Conservation (phyloP, 169 alveolate species). For the Cyclospora cayetanensis region DNA sequence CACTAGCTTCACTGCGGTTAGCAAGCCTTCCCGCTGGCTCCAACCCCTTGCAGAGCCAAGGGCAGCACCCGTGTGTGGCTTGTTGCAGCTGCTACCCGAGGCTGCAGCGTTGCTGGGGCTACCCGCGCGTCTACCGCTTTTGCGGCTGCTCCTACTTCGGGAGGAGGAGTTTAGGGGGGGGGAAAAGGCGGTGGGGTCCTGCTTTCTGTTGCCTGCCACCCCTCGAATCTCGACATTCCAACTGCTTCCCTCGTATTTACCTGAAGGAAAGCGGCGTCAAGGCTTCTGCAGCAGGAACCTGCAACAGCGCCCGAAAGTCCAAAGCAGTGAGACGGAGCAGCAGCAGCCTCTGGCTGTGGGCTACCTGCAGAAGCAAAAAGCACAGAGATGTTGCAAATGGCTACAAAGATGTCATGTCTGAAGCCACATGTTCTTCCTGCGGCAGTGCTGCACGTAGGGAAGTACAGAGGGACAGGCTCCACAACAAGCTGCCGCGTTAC, state of each 20-base stretch:
- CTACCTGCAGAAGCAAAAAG: slow-evolving; percentile 48
- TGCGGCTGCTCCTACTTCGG: not conserved
- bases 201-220: not conserved
- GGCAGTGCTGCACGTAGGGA: too few relatives aligned
- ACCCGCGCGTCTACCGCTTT: not conserved
- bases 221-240: not conserved
- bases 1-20: not conserved
- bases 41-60: not conserved
- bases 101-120: not conserved
- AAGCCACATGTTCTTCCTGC: too few relatives aligned
- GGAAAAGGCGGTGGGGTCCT: not conserved
- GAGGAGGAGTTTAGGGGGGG: not conserved
- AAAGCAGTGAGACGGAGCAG: slow-evolving; percentile 58
- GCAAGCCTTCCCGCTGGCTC: not conserved
- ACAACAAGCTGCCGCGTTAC: too few relatives aligned
- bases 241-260: not conserved
- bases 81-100: not conserved
- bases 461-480: too few relatives aligned
- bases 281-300: not conserved
- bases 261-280: slow-evolving; percentile 33
- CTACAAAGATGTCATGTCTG: too few relatives aligned
- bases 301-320: slow-evolving; percentile 59
- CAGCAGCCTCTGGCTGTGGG: slow-evolving; percentile 66
- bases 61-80: too few relatives aligned
- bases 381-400: too few relatives aligned